Conservation (phyloP, 495 filamentous ascomycete species). For the Trichoderma erinaceum region DNA sequence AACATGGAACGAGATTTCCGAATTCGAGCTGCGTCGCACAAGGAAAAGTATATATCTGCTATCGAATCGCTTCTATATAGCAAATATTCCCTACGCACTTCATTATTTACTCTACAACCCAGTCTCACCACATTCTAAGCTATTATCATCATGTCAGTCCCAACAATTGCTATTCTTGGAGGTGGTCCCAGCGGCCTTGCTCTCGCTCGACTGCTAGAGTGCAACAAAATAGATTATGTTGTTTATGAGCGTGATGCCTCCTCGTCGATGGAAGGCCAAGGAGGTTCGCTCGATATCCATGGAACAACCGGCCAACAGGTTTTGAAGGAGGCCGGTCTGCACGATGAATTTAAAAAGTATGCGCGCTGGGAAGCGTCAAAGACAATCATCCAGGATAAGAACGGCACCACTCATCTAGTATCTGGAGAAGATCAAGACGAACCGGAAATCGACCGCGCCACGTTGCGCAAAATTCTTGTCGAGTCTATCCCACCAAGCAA, state of each 20-base stretch:
- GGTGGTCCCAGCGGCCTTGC: conserved; percentile 53
- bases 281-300: conserved; percentile 55
- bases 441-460: conserved; percentile 36
- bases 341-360: conserved; percentile 36
- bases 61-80: background rate
- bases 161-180: conserved; percentile 49
- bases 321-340: conserved; percentile 44
- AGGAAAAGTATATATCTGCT: background rate
- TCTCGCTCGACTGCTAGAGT: conserved; percentile 48
- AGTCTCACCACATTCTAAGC: background rate
- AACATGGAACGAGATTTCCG: background rate
- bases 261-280: conserved; percentile 34
- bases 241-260: conserved; percentile 49
- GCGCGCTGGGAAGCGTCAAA: conserved; percentile 25
- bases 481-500: conserved; percentile 30
- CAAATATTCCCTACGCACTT: background rate
- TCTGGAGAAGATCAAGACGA: conserved; percentile 21
- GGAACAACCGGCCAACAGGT: conserved; percentile 44
- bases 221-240: conserved; percentile 35
- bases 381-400: conserved; percentile 24
- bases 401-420: conserved; percentile 19
- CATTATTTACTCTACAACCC: background rate
- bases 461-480: conserved; percentile 41
- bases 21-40: background rate
- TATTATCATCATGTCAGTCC: background rate